Conservation (phyloP, 192 early-diverging fungal species). For the Coemansia guatemalensis region DNA sequence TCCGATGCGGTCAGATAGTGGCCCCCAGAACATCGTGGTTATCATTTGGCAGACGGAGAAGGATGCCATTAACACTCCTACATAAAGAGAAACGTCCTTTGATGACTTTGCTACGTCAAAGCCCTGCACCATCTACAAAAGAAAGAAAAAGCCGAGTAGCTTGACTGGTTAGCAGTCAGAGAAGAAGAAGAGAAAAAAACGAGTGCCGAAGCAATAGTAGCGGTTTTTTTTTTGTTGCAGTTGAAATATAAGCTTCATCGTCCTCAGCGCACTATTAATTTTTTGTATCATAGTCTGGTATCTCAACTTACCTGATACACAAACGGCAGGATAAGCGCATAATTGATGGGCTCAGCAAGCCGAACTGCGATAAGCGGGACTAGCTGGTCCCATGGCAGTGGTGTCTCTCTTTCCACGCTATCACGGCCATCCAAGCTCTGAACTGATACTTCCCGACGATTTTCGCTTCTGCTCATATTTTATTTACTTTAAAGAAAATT, state of each 20-base stretch:
- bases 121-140: slow-evolving; percentile 18
- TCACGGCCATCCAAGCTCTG: neutral
- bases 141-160: neutral
- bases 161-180: neutral
- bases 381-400: slow-evolving; percentile 40
- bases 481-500: neutral
- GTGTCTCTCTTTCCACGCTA: slow-evolving; percentile 16
- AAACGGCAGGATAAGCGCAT: slow-evolving; percentile 64
- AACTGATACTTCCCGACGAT: neutral
- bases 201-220: too few species aligned
- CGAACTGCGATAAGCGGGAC: slow-evolving; percentile 20
- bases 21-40: slow-evolving; percentile 62
- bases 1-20: slow-evolving; percentile 72
- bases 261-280: neutral
- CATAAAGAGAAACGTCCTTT: slow-evolving; percentile 75
- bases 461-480: neutral
- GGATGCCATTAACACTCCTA: slow-evolving; percentile 49
- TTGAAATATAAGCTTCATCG: neutral
- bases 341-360: slow-evolving; percentile 69
- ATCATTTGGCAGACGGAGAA: slow-evolving; percentile 53
- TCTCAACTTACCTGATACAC: slow-evolving; percentile 13
- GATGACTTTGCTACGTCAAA: slow-evolving; percentile 60
- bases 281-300: neutral
- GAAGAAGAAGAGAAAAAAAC: too few species aligned
- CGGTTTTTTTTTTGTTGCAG: too few species aligned